Evolutionary conservation across 2,329 filamentous ascomycete species (phyloP).

Genomic region (Diaporthe helianthi): DNA sequence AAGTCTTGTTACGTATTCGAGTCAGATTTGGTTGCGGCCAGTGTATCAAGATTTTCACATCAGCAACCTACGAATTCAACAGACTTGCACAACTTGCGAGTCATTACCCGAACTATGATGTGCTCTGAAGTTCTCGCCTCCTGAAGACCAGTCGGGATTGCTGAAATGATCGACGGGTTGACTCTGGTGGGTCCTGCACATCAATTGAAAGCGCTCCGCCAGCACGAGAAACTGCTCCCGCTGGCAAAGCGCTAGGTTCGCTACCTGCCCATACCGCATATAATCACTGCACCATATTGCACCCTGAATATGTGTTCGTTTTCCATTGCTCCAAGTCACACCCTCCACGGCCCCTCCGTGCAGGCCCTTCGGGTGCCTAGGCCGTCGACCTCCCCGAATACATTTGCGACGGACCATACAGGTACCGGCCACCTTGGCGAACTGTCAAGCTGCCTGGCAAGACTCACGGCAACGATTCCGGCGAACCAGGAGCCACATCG

Average conservation of each 20-base stretch:
- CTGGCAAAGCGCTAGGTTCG: slow-evolving; percentile 1
- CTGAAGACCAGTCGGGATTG: slow-evolving; percentile 11
- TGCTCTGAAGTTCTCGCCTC: slow-evolving; percentile 19
- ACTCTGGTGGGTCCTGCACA: slow-evolving; percentile 13
- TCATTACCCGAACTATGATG: slow-evolving; percentile 23
- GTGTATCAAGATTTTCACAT: slow-evolving; percentile 6
- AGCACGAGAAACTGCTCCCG: background rate
- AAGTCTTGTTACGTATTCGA: slow-evolving; percentile 5
- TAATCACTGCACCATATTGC: background rate
- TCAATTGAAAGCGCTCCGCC: slow-evolving; percentile 13
- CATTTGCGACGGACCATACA: background rate
- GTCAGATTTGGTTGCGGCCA: slow-evolving; percentile 12
- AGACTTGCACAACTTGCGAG: slow-evolving; percentile 16
- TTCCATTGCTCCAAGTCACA: slow-evolving; percentile 17
- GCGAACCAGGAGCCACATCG: slow-evolving; percentile 1
- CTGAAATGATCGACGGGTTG: slow-evolving; percentile 8
- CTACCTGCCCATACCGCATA: slow-evolving; percentile 6
- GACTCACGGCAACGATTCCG: background rate
- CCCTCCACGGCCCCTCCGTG: slow-evolving; percentile 23
- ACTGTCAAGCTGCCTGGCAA: slow-evolving; percentile 7
- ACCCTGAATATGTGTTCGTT: slow-evolving; percentile 26
- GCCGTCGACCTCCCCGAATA: background rate
- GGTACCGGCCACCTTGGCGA: slow-evolving; percentile 12
- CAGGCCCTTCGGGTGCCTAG: background rate
- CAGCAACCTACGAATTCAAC: background rate